Conservation (phyloP, 495 filamentous ascomycete genomes). For the Parathielavia appendiculata region DNA sequence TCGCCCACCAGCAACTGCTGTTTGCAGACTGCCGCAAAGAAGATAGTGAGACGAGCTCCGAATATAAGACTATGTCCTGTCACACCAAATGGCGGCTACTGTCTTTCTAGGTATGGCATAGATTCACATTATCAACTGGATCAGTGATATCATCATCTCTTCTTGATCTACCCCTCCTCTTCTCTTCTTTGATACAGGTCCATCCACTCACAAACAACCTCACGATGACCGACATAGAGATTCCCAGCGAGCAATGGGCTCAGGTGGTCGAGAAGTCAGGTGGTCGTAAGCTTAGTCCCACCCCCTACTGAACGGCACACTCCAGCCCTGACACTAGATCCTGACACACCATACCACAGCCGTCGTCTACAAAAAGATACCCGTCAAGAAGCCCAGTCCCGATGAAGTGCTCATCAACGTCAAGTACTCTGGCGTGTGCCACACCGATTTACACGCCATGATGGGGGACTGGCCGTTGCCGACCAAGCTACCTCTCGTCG, state of each 20-base stretch:
- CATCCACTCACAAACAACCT: conserved; percentile 1
- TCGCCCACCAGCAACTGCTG: no score
- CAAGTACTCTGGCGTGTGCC: conserved; percentile 90
- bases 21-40: not conserved
- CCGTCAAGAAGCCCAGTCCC: conserved; percentile 69
- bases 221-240: conserved; percentile 32
- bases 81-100: not conserved
- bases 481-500: conserved; percentile 77
- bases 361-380: conserved; percentile 74
- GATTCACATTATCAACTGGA: not conserved
- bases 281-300: conserved; percentile 47
- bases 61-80: not conserved
- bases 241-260: conserved; percentile 80
- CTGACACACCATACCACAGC: conserved; percentile 35
- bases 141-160: conserved; percentile 11
- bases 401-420: conserved; percentile 90
- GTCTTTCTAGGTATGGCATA: no score
- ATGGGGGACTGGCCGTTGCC: conserved; percentile 83
- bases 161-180: not conserved
- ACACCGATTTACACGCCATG: conserved; percentile 81
- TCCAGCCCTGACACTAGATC: not conserved
- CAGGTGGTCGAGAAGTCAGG: conserved; percentile 77
- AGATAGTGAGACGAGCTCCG: not conserved
- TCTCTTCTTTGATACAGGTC: not conserved
- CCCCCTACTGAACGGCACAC: no score